A percentile compares a stretch with the other conserved stretches of the same genome.
Conservation (phyloP, 192 early-diverging fungal species). For the Gonapodya sp. region DNA sequence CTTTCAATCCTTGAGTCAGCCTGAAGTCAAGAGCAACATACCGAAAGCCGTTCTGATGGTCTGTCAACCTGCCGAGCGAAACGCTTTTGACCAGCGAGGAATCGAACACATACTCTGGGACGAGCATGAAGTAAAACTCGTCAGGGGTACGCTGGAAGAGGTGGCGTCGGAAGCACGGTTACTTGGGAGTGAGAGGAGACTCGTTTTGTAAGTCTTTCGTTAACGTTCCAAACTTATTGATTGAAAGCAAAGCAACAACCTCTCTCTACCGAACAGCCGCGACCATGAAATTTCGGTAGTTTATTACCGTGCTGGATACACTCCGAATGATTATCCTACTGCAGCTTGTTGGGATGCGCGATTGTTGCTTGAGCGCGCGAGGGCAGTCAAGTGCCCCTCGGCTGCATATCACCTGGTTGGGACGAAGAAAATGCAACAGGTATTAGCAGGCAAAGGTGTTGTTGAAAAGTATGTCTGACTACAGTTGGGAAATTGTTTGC, state of each 20-base stretch:
- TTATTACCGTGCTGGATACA: slow-evolving; percentile 88
- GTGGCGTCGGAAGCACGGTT: slow-evolving; percentile 50
- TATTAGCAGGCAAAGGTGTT: slow-evolving; percentile 66
- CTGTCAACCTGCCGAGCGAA: slow-evolving; percentile 85
- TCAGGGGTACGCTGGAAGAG: slow-evolving; percentile 60
- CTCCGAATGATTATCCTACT: slow-evolving; percentile 71
- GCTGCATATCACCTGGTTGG: slow-evolving; percentile 86
- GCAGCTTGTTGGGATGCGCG: slow-evolving; percentile 64
- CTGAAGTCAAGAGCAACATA: background rate
- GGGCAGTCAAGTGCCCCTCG: slow-evolving; percentile 78
- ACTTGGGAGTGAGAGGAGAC: slow-evolving; percentile 38
- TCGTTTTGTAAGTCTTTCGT: slow-evolving; percentile 53
- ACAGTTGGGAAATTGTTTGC: no score
- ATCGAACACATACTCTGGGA: slow-evolving; percentile 69
- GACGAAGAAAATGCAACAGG: slow-evolving; percentile 95
- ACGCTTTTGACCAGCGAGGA: slow-evolving; percentile 86
- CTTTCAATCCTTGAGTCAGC: no score
- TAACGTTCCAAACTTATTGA: slow-evolving; percentile 6
- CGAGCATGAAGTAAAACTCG: slow-evolving; percentile 44
- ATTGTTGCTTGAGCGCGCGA: slow-evolving; percentile 69
- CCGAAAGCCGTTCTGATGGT: slow-evolving; percentile 68
- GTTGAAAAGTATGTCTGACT: slow-evolving; percentile 73
- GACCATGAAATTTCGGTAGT: slow-evolving; percentile 69
- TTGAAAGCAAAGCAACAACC: background rate
- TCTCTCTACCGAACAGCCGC: slow-evolving; percentile 32